These are phyloP conservation scores for Termitomyces sp. DNA, from an alignment of 768 basidiomycete species.

Conservation along the genomic window DNA sequence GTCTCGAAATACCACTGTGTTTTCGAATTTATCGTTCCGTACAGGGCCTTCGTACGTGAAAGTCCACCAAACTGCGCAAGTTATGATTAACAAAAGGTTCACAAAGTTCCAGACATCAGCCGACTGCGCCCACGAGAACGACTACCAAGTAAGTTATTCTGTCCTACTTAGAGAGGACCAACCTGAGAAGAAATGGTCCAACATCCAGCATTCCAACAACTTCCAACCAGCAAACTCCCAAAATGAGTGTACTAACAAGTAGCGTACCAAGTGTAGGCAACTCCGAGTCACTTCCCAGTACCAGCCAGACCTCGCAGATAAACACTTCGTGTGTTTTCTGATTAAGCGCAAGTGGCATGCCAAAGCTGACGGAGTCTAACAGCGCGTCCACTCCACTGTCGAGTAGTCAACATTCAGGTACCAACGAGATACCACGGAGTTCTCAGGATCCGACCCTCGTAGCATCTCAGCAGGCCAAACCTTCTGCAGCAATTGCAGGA, in stretches of 20 bases:
- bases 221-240: background rate
- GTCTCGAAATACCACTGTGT: too few species aligned
- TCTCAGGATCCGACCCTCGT: too few species aligned
- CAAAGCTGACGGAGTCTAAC: background rate
- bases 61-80: background rate
- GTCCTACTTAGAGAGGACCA: background rate
- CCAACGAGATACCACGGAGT: background rate
- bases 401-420: background rate
- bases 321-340: background rate
- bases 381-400: background rate
- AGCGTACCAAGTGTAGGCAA: background rate
- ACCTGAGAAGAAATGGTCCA: background rate
- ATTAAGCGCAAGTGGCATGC: background rate
- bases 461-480: background rate
- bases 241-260: background rate
- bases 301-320: too few species aligned
- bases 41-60: background rate
- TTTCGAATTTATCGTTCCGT: too few species aligned
- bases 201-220: background rate
- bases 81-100: too few species aligned
- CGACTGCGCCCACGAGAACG: too few species aligned
- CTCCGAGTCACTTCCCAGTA: background rate
- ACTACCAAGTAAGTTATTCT: background rate
- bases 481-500: background rate
- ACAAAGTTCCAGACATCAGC: background rate